Conservation (phyloP, 495 filamentous ascomycete species). For the Penicillium ucsense region DNA sequence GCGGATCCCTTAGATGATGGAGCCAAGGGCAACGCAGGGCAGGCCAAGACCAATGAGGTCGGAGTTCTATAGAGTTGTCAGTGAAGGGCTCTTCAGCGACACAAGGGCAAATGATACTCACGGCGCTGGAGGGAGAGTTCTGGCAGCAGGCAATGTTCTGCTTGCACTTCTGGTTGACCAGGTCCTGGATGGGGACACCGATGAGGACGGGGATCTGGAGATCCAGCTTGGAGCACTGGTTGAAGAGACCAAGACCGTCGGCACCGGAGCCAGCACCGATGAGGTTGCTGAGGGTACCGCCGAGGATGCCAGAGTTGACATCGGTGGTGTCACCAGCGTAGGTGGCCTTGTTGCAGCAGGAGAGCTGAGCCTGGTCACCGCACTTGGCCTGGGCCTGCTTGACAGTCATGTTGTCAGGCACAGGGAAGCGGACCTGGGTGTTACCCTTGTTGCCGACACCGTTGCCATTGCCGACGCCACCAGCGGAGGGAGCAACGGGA, state of each 20-base stretch:
- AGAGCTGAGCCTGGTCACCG: constrained; percentile 39
- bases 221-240: constrained; percentile 33
- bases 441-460: constrained; percentile 13
- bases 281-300: constrained; percentile 22
- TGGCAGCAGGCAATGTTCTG: constrained; percentile 46
- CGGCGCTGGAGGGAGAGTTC: constrained; percentile 29
- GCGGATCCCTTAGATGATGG: constrained; percentile 34
- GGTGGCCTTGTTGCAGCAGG: constrained; percentile 38
- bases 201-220: constrained; percentile 18
- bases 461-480: constrained; percentile 15
- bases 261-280: constrained; percentile 25
- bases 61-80: constrained; percentile 8
- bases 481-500: constrained; percentile 4
- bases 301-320: constrained; percentile 17
- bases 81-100: not conserved
- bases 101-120: constrained; percentile 9
- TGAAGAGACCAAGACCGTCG: constrained; percentile 26
- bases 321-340: constrained; percentile 36
- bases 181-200: constrained; percentile 29
- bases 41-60: constrained; percentile 37
- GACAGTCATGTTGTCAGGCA: constrained; percentile 34
- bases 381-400: constrained; percentile 40
- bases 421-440: constrained; percentile 21
- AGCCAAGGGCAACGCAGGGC: constrained; percentile 42
- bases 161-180: constrained; percentile 43